Evolutionary conservation across 1,284 basidiomycete genomes (phyloP).

Genomic region (Pascua sp.): DNA sequence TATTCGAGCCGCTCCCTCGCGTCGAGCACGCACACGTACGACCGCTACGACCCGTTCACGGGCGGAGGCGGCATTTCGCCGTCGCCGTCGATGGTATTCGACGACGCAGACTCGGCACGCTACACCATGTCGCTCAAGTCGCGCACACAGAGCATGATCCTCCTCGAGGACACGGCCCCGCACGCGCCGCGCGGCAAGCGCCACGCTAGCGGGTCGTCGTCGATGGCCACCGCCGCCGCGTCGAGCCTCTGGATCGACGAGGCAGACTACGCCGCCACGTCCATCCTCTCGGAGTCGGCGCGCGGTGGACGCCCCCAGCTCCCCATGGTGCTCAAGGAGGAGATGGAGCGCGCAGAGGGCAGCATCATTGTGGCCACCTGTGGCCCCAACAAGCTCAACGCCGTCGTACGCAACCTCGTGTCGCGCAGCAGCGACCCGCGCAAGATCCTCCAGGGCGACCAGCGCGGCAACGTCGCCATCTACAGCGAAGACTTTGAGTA

Average conservation of each 20-base stretch:
- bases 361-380: conserved; percentile 67
- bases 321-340: conserved; percentile 63
- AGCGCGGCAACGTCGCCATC: conserved; percentile 60
- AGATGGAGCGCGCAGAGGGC: conserved; percentile 60
- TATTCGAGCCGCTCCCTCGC: conserved; percentile 29
- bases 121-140: conserved; percentile 22
- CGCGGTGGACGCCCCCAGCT: conserved; percentile 71
- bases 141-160: conserved; percentile 42
- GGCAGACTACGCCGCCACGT: conserved; percentile 65
- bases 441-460: conserved; percentile 60
- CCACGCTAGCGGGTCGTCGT: background rate
- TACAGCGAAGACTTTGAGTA: conserved; percentile 65
- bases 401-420: conserved; percentile 65
- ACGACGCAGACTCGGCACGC: conserved; percentile 32
- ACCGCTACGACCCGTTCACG: conserved; percentile 34
- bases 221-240: background rate
- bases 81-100: conserved; percentile 30
- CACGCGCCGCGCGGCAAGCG: conserved; percentile 1
- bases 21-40: conserved; percentile 25
- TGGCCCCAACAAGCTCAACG: conserved; percentile 69
- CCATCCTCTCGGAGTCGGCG: conserved; percentile 64
- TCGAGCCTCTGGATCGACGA: conserved; percentile 58
- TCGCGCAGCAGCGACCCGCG: conserved; percentile 61
- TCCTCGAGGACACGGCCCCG: conserved; percentile 32
- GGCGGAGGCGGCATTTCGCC: conserved; percentile 19